Base-by-base conservation (phyloP, 768 basidiomycete genomes). In the Strobilomyces echinocephalus region DNA sequence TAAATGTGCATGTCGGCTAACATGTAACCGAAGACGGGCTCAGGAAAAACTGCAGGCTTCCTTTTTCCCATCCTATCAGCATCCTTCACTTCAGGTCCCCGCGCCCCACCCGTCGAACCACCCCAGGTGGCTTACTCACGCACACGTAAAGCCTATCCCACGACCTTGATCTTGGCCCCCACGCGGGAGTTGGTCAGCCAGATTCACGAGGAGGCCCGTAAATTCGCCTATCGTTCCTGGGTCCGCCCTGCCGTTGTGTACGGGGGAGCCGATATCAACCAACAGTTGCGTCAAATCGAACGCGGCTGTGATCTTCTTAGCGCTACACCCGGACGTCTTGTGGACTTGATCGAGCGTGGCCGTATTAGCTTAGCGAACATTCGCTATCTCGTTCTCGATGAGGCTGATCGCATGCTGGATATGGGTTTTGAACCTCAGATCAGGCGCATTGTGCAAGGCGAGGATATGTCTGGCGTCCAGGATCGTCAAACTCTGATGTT, bases 341-440 rank as follows among this genome's bases (percentile, higher is more conserved):
- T 98, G 58, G 97, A 99, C 74, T 80, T 99, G 57, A 95, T 99
- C 62, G 97, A 99, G 75, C 89, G 97, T 63, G 97, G 97, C 12
- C 84, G 91, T 55, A 97, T 99, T 79, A 92, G 89, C 67, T 81
- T 99, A 57, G 84, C 91, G 60, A 97, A 97, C 74, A 87, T 99
- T 76, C 88, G 91, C 64, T 98, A 97, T 73, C 87, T 99, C 53
- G 97, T 99, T 26, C 87, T 99, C 50, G 97, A 99, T 65, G 97
- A 99, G 76, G 97, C 97, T 56, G 97, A 99, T 78, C 90, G 97
- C 66, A 99, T 99, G 97, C 82, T 99, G 67, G 97, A 99, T 78
- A 99, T 99, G 97, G 97, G 97, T 87, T 99, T 99, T 79, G 97
- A 99, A 73, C 97, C 97, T 52, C 97, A 98, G 75, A 99, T 99